A percentile compares a stretch with the other conserved stretches of the same genome.
Conservation (phyloP, 352 stramenopile species). For the Phytophthora europaea region DNA sequence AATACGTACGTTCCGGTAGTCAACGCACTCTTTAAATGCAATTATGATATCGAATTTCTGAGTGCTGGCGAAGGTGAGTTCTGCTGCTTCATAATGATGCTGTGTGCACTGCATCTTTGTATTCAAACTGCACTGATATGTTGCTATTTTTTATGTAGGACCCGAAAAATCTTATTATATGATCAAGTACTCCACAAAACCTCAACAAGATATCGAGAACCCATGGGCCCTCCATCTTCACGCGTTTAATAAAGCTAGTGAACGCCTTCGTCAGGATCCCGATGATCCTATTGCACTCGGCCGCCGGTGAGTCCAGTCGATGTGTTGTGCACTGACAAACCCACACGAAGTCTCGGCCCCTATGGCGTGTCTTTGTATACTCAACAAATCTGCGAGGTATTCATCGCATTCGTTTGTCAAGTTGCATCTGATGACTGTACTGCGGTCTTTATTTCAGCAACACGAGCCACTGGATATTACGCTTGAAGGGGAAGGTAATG, state of each 20-base stretch:
- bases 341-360: constrained; percentile 10
- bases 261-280: too few species aligned
- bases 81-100: background rate
- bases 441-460: too few species aligned
- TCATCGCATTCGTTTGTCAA: constrained; percentile 2
- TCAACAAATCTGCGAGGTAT: constrained; percentile 3
- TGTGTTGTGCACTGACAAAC: constrained; percentile 16
- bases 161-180: constrained; percentile 21
- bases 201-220: constrained; percentile 12
- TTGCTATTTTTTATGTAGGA: background rate
- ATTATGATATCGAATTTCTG: too few species aligned
- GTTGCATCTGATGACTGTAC: background rate
- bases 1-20: too few species aligned
- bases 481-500: too few species aligned
- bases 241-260: constrained; percentile 10
- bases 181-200: constrained; percentile 23
- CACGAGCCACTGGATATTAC: too few species aligned
- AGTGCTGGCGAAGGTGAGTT: constrained; percentile 11
- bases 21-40: too few species aligned
- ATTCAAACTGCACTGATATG: background rate
- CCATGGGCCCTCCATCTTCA: constrained; percentile 11
- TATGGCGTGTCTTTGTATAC: constrained; percentile 7
- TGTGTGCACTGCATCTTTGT: background rate
- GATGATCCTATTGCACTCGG: background rate
- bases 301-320: constrained; percentile 7